These are phyloP conservation scores for Geotrichum fermentans DNA, from an alignment of 1,139 yeast genomes.

Conservation along the genomic window DNA sequence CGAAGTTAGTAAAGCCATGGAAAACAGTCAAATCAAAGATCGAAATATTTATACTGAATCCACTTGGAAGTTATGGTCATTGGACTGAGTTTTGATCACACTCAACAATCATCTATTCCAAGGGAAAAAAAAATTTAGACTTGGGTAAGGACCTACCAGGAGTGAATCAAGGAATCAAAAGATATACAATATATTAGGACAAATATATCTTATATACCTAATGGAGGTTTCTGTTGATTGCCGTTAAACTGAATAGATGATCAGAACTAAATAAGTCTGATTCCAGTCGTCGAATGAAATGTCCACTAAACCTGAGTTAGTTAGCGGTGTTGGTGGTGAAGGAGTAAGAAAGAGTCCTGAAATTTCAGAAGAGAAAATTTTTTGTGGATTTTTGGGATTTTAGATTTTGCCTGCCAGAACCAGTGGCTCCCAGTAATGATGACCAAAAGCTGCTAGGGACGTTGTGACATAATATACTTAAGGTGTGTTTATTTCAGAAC, in stretches of 20 bases:
- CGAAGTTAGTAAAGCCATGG: too few species aligned
- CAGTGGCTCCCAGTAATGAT: too few species aligned
- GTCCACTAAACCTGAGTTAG: slow-evolving; percentile 9
- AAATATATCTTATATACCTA: slow-evolving; percentile 5
- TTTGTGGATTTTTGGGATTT: not conserved
- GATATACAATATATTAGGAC: not conserved
- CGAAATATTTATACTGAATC: too few species aligned
- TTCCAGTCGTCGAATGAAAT: not conserved
- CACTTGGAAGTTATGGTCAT: too few species aligned
- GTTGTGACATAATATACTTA: too few species aligned
- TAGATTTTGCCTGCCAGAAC: not conserved
- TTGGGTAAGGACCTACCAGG: not conserved
- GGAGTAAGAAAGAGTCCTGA: slow-evolving; percentile 2
- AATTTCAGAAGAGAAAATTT: slow-evolving; percentile 2
- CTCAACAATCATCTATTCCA: not conserved
- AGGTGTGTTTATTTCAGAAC: too few species aligned
- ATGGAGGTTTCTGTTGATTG: not conserved
- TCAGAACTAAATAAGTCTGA: not conserved
- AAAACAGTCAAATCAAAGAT: too few species aligned
- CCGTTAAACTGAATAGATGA: not conserved
- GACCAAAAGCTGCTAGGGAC: too few species aligned
- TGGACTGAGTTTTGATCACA: too few species aligned
- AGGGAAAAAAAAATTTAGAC: not conserved
- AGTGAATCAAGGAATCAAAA: not conserved
- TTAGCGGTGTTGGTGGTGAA: slow-evolving; percentile 7